A percentile compares a stretch with the other conserved stretches of the same genome.
These are phyloP conservation scores for Metarhizium album DNA, from an alignment of 2,329 filamentous ascomycete genomes.

Conservation along the genomic window DNA sequence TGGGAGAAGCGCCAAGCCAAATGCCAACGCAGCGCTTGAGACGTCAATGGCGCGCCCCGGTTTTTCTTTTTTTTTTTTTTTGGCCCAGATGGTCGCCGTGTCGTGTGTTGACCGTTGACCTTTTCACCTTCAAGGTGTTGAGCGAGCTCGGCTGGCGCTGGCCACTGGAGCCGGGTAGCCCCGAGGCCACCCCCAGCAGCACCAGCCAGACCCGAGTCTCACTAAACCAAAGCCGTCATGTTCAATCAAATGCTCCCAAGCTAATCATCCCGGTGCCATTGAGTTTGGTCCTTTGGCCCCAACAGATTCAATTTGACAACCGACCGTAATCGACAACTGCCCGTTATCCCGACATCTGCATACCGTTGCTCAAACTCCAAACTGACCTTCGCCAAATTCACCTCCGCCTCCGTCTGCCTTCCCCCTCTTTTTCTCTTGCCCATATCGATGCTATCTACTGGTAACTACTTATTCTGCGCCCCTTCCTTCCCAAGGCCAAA, in stretches of 20 bases:
- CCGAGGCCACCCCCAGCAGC: background rate
- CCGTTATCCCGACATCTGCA: background rate
- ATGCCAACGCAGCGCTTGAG: too few species aligned
- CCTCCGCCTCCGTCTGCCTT: background rate
- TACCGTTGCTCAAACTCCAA: background rate
- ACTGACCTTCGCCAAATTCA: background rate
- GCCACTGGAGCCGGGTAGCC: too few species aligned
- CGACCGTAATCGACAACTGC: constrained; percentile 6
- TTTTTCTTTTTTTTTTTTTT: too few species aligned
- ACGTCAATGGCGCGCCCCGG: too few species aligned
- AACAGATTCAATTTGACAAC: constrained; percentile 10
- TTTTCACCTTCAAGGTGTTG: too few species aligned
- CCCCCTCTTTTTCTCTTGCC: background rate
- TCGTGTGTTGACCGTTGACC: too few species aligned
- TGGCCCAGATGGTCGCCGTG: too few species aligned
- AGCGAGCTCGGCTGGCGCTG: too few species aligned
- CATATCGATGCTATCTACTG: background rate
- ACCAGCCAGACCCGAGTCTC: background rate
- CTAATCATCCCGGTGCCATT: constrained; percentile 2
- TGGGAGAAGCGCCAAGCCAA: too few species aligned
- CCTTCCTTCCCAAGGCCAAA: background rate
- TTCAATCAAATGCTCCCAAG: too few species aligned
- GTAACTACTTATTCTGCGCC: background rate
- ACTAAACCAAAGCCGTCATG: too few species aligned
- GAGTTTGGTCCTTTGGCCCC: constrained; percentile 7